These are phyloP conservation scores for Polytolypa hystricis DNA, from an alignment of 2,329 filamentous ascomycete species.

Conservation along the genomic window DNA sequence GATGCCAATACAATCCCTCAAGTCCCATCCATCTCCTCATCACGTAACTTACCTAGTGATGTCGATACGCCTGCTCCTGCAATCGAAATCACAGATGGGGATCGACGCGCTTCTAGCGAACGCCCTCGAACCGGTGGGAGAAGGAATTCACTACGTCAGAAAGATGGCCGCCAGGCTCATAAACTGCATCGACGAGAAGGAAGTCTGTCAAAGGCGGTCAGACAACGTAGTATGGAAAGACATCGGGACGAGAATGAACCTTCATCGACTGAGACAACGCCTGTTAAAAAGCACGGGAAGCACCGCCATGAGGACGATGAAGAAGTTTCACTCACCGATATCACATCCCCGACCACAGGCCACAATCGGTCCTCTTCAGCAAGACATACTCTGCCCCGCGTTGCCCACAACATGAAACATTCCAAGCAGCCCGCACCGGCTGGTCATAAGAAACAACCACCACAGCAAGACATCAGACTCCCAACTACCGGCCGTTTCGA, in stretches of 20 bases:
- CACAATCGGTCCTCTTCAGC: slow-evolving; percentile 4
- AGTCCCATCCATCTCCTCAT: slow-evolving; percentile 15
- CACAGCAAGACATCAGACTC: slow-evolving; percentile 29
- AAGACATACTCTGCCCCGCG: slow-evolving; percentile 20
- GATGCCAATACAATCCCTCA: slow-evolving; percentile 14
- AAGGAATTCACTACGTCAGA: slow-evolving; percentile 20
- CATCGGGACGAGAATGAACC: slow-evolving; percentile 9
- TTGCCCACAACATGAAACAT: slow-evolving; percentile 29
- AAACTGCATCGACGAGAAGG: slow-evolving; percentile 24
- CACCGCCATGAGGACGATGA: slow-evolving; percentile 2
- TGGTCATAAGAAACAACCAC: slow-evolving; percentile 34
- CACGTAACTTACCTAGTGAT: slow-evolving; percentile 14
- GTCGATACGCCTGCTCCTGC: slow-evolving; percentile 50
- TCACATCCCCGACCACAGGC: slow-evolving; percentile 1
- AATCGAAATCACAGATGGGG: slow-evolving; percentile 66
- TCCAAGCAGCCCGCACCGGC: slow-evolving; percentile 23
- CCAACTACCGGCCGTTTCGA: slow-evolving; percentile 27
- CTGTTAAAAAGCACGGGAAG: slow-evolving; percentile 3
- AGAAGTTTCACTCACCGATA: background rate
- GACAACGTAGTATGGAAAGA: slow-evolving; percentile 14
- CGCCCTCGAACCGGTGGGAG: slow-evolving; percentile 16
- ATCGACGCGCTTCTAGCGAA: slow-evolving; percentile 22
- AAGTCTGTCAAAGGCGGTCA: slow-evolving; percentile 20
- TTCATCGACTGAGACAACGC: background rate
- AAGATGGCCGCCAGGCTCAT: slow-evolving; percentile 8